phyloP scores from a whole-genome alignment of 495 filamentous ascomycete species.

The Lindgomyces ingoldianus region DNA sequence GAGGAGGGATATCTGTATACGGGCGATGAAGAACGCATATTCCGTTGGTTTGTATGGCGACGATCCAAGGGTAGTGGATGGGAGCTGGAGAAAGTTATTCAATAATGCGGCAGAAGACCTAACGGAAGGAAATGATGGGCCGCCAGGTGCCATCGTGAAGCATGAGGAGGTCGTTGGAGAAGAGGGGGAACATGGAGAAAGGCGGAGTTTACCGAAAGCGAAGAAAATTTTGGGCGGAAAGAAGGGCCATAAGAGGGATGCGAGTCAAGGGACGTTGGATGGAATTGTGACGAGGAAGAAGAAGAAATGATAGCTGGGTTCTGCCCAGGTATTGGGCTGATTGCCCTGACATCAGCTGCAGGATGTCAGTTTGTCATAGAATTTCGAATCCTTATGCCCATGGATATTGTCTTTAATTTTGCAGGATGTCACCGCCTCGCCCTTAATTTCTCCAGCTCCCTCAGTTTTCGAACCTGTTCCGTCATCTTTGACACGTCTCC shows the following conservation, averaged over 20 bases:
- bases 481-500: no score
- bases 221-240: background rate
- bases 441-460: no score
- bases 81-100: conserved; percentile 63
- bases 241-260: conserved; percentile 37
- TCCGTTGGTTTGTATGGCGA: conserved; percentile 61
- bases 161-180: conserved; percentile 23
- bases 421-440: no score
- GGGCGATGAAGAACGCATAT: conserved; percentile 67
- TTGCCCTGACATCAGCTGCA: background rate
- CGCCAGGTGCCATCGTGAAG: conserved; percentile 37
- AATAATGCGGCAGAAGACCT: conserved; percentile 51
- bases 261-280: conserved; percentile 40
- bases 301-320: conserved; percentile 18
- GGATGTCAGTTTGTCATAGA: background rate
- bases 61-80: conserved; percentile 59
- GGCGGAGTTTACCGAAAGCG: background rate
- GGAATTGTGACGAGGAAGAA: conserved; percentile 38
- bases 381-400: no score
- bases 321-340: background rate
- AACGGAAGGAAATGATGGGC: conserved; percentile 44
- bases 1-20: conserved; percentile 59
- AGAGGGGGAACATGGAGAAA: background rate
- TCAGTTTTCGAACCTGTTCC: no score
- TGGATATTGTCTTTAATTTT: no score